Evolutionary conservation across 2,329 filamentous ascomycete species (phyloP).

Genomic region (Nemania sp.): DNA sequence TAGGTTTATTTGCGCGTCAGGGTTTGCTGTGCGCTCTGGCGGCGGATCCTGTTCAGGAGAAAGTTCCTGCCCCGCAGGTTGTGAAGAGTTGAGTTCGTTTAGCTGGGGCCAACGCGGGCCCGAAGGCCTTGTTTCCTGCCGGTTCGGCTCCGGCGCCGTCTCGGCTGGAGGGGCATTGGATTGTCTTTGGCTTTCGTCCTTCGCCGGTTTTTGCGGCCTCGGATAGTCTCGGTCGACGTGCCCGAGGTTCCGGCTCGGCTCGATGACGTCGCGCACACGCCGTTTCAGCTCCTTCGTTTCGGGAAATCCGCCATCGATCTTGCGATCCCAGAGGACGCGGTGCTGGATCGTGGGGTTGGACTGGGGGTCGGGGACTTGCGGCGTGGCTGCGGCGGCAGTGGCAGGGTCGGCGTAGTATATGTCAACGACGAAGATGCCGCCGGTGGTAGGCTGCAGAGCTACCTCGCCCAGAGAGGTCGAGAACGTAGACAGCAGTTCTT

Average conservation of each 20-base stretch:
- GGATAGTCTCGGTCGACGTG: constrained; percentile 69
- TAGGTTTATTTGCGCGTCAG: not conserved
- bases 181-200: constrained; percentile 9
- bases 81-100: not conserved
- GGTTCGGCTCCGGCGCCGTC: not conserved
- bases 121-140: not conserved
- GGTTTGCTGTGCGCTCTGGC: not conserved
- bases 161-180: not conserved
- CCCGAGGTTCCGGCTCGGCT: constrained; percentile 76
- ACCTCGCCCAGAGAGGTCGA: constrained; percentile 82
- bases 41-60: not conserved
- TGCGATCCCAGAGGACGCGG: constrained; percentile 83
- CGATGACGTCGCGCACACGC: constrained; percentile 77
- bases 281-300: constrained; percentile 92
- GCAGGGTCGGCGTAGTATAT: constrained; percentile 49
- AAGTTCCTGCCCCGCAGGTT: not conserved
- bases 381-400: too few relatives aligned
- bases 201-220: constrained; percentile 5
- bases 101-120: constrained; percentile 12
- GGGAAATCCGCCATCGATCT: constrained; percentile 84
- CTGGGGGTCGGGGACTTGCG: constrained; percentile 19
- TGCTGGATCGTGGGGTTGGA: constrained; percentile 43
- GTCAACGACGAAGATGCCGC: constrained; percentile 79
- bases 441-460: constrained; percentile 80
- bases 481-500: constrained; percentile 95